Base-by-base conservation (phyloP, 2,329 filamentous ascomycete genomes). In the Colletotrichum spinosum region DNA sequence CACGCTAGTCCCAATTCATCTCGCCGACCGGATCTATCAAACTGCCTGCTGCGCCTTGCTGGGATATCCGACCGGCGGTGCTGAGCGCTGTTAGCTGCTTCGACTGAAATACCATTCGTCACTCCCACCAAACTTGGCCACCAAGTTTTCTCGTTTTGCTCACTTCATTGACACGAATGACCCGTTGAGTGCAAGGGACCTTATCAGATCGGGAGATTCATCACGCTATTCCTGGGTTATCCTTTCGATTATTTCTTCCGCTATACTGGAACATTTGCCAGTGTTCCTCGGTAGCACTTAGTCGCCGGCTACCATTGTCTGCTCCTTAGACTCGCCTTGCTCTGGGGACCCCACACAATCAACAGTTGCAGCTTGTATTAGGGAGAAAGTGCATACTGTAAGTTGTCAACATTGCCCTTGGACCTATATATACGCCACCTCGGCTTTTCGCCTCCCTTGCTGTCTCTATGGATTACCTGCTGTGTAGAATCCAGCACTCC, bases 1-100 rank as follows among this genome's bases (percentile, higher is more conserved):
- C 4, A 54, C 75, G 72, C 79, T 78, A 79, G 67, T 42, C 79
- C 78, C 65, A 59, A 72, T 78, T 70, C 71, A 78, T 78, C 79
- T 80, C 79, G 79, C 79, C 79, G 79, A 81, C 56, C 60, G 62
- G 67, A 67, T 73, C 71, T 71, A 67, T 64, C 60, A 57, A 61
- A 66, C 59, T 55, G 52, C 60, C 67, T 50, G 60, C 67, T 65
- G 68, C 69, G 68, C 69, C 68, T 59, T 67, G 57, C 61, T 66
- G 60, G 60, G 51, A 45, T 48, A 66, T 55, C 53, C 17, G 35
- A 42, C 38, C 17, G 25, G 25, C 51, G 35, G 37, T 15, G 41
- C 60, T 45, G 49, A 35, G 52, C 49, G 13, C 56, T 25, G 62
- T 55, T 45, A 55, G 57, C 56, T 50, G 60, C 58, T 65, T 65